A percentile compares a stretch with the other conserved stretches of the same genome.
phyloP scores from a whole-genome alignment of 371 early-diverging fungal genomes.

The Mortierella sp. region DNA sequence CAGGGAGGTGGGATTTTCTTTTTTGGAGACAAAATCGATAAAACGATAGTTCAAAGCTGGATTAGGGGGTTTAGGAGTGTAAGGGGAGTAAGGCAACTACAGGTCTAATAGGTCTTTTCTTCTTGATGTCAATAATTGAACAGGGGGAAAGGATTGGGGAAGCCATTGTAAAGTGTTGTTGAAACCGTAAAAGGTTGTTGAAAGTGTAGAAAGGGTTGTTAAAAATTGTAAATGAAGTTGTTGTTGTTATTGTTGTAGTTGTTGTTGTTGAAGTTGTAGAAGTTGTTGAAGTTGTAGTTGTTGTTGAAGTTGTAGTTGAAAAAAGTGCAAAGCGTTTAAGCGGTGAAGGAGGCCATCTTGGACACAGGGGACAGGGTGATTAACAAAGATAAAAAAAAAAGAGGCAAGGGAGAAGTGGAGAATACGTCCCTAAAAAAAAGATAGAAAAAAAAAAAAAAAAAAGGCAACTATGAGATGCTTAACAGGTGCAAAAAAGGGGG shows the following conservation, averaged over 20 bases:
- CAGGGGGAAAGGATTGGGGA: constrained; percentile 36
- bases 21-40: background rate
- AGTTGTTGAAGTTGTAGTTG: constrained; percentile 6
- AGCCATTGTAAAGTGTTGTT: constrained; percentile 35
- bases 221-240: constrained; percentile 11
- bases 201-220: constrained; percentile 8
- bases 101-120: constrained; percentile 14
- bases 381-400: background rate
- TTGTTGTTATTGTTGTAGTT: constrained; percentile 4
- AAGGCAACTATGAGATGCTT: background rate
- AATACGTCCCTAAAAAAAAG: constrained; percentile 39
- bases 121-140: constrained; percentile 18
- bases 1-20: background rate
- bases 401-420: constrained; percentile 14
- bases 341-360: constrained; percentile 42
- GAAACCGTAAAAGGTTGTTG: constrained; percentile 26
- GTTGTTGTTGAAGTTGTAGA: constrained; percentile 21
- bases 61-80: constrained; percentile 31
- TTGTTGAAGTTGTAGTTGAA: constrained; percentile 10
- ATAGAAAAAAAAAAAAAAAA: constrained; percentile 1
- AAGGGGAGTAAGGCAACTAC: constrained; percentile 25
- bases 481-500: background rate
- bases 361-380: background rate
- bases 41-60: constrained; percentile 1
- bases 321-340: constrained; percentile 36